Percentiles rank a stretch among this genome's conserved stretches.
These are phyloP conservation scores for Sicyos edulis DNA, from an alignment of 306 rosid genomes.

Conservation along the genomic window DNA sequence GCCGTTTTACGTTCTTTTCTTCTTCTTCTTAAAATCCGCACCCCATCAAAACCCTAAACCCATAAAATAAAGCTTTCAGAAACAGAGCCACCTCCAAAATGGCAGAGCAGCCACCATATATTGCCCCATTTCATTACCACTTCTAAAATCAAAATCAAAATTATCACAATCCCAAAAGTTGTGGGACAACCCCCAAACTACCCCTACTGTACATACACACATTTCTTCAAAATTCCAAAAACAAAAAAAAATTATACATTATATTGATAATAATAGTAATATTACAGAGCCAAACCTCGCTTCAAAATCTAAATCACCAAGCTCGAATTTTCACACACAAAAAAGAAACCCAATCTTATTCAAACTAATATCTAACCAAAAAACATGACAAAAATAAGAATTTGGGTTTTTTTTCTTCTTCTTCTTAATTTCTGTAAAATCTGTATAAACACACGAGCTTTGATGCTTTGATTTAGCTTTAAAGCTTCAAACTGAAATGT, in stretches of 20 bases:
- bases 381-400: background rate
- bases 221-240: slow-evolving; percentile 5
- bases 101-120: slow-evolving; percentile 12
- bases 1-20: too few relatives aligned
- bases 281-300: slow-evolving; percentile 2
- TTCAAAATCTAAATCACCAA: background rate
- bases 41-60: slow-evolving; percentile 13
- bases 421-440: background rate
- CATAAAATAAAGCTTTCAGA: background rate
- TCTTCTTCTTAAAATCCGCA: background rate
- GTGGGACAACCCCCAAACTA: slow-evolving; percentile 4
- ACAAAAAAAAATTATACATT: background rate
- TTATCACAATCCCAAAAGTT: slow-evolving; percentile 2
- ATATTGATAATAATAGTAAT: background rate
- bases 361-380: slow-evolving; percentile 7
- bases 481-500: slow-evolving; percentile 53
- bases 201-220: slow-evolving; percentile 1
- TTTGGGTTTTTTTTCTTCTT: background rate
- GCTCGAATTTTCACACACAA: slow-evolving; percentile 14
- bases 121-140: background rate
- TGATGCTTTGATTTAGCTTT: too few relatives aligned
- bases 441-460: slow-evolving; percentile 8
- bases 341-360: slow-evolving; percentile 7
- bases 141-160: background rate
- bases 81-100: background rate